Conservation (phyloP, 2,329 filamentous ascomycete genomes). For the Arthrobotrys entomopaga region DNA sequence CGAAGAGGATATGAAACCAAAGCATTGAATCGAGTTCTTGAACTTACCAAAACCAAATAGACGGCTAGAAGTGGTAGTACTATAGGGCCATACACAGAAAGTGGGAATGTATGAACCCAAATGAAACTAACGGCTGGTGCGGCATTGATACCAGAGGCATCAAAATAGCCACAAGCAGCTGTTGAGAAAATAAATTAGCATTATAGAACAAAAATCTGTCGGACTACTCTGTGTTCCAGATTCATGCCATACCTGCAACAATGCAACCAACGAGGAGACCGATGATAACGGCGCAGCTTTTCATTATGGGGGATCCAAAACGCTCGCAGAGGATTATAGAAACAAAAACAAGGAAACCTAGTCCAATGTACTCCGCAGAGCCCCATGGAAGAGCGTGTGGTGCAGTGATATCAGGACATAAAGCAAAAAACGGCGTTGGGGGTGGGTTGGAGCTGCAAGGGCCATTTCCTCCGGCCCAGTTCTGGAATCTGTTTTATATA, state of each 20-base stretch:
- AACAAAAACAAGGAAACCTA: conserved; percentile 75
- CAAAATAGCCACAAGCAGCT: conserved; percentile 72
- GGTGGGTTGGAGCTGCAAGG: conserved; percentile 66
- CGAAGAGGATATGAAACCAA: background rate
- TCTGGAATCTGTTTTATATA: conserved; percentile 65
- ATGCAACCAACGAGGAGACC: conserved; percentile 74
- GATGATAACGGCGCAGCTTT: conserved; percentile 73
- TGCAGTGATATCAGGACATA: conserved; percentile 70
- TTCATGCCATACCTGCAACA: conserved; percentile 66
- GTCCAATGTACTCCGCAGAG: conserved; percentile 74
- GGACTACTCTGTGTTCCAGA: too few species aligned
- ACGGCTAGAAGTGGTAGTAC: conserved; percentile 66
- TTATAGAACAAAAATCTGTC: background rate
- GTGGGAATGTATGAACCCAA: conserved; percentile 76
- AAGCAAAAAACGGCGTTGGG: conserved; percentile 65
- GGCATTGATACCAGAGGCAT: conserved; percentile 68
- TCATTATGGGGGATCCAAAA: conserved; percentile 76
- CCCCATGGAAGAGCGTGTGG: conserved; percentile 77
- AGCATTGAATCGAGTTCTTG: background rate
- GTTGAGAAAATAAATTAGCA: background rate
- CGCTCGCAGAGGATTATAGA: conserved; percentile 75
- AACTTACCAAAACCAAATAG: conserved; percentile 29
- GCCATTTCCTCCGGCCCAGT: conserved; percentile 77
- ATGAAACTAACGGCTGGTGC: conserved; percentile 74
- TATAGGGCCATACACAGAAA: conserved; percentile 73